These are phyloP conservation scores for Acacia crassicarpa DNA, from an alignment of 306 rosid species.

Conservation along the genomic window DNA sequence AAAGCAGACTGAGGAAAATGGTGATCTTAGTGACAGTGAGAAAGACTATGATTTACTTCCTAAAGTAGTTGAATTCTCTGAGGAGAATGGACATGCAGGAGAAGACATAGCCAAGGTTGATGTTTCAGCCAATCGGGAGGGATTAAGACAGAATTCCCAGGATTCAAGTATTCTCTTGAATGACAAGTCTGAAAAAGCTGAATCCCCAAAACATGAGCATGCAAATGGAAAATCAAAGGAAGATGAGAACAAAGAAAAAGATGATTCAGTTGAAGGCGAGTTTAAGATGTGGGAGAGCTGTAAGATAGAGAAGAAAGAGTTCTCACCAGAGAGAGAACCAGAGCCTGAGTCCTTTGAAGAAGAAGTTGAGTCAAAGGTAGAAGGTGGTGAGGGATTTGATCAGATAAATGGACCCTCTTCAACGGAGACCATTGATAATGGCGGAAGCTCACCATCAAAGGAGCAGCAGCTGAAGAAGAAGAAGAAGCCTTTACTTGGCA, in stretches of 20 bases:
- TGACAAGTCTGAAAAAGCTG: conserved; percentile 49
- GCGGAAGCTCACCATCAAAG: conserved; percentile 66
- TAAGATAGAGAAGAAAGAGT: conserved; percentile 86
- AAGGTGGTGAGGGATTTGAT: conserved; percentile 17
- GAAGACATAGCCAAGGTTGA: conserved; percentile 66
- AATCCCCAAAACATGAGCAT: conserved; percentile 38
- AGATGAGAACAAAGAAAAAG: conserved; percentile 52
- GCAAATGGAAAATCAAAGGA: conserved; percentile 55
- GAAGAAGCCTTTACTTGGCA: conserved; percentile 84
- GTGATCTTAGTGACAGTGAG: conserved; percentile 77
- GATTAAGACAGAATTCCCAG: conserved; percentile 34
- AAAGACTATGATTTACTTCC: conserved; percentile 93
- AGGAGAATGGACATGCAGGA: conserved; percentile 79
- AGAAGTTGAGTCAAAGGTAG: conserved; percentile 65
- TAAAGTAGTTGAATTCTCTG: conserved; percentile 92
- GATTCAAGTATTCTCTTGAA: conserved; percentile 45
- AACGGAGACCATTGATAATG: conserved; percentile 32
- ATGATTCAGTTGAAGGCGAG: conserved; percentile 23
- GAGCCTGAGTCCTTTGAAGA: conserved; percentile 70
- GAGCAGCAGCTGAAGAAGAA: conserved; percentile 69
- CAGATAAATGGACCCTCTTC: conserved; percentile 14
- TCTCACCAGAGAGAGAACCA: conserved; percentile 75
- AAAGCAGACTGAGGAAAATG: conserved; percentile 61
- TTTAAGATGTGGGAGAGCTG: conserved; percentile 25
- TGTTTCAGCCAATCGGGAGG: conserved; percentile 44